These are phyloP conservation scores for Metschnikowia sp. DNA, from an alignment of 805 yeast genomes.

Conservation along the genomic window DNA sequence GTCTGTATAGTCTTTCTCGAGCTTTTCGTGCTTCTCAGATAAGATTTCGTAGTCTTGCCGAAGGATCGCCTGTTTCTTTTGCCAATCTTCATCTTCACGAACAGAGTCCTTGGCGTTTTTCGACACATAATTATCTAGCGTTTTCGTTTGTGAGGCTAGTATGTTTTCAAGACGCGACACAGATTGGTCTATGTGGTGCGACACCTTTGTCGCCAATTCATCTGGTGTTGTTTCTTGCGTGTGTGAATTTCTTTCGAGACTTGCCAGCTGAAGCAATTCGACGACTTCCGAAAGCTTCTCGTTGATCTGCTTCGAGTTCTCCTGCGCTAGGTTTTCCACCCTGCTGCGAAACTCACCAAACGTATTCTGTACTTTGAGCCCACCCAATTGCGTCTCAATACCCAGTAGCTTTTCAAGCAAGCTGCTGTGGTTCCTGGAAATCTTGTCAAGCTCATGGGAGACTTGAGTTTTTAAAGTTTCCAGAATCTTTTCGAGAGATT, in stretches of 20 bases:
- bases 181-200: not conserved
- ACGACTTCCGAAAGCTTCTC: constrained; percentile 7
- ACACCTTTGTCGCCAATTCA: not conserved
- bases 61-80: not conserved
- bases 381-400: constrained; percentile 5
- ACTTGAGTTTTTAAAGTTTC: not conserved
- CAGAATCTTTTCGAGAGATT: not conserved
- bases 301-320: constrained; percentile 8
- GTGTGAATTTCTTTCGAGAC: not conserved
- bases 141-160: not conserved
- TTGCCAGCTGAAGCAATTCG: constrained; percentile 3
- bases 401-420: constrained; percentile 5
- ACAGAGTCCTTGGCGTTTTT: not conserved
- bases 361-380: constrained; percentile 6
- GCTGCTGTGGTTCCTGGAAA: not conserved
- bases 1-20: constrained; percentile 70
- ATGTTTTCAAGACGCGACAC: not conserved
- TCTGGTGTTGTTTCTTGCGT: not conserved
- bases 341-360: constrained; percentile 9
- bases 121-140: not conserved
- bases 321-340: constrained; percentile 7
- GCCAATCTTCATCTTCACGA: not conserved
- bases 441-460: not conserved
- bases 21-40: constrained; percentile 60
- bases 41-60: constrained; percentile 23